These are phyloP conservation scores for Leishmania gerbilli DNA, from an alignment of 208 protist genomes.

Conservation along the genomic window DNA sequence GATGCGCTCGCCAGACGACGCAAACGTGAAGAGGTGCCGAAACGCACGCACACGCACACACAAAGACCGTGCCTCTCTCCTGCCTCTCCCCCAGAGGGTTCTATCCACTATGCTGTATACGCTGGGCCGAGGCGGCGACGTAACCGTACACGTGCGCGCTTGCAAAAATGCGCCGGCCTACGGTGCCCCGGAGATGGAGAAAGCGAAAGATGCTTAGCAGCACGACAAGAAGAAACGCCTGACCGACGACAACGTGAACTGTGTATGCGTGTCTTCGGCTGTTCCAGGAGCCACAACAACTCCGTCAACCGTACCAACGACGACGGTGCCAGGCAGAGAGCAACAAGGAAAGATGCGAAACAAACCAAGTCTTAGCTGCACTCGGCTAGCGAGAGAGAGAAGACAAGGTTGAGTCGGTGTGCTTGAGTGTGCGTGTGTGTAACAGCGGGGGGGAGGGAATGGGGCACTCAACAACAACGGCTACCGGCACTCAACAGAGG, in stretches of 20 bases:
- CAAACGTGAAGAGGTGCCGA: neutral
- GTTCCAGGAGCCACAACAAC: neutral
- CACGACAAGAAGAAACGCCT: neutral
- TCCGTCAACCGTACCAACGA: neutral
- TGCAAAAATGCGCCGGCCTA: neutral
- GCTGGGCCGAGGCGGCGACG: neutral
- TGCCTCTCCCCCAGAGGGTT: neutral
- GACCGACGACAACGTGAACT: neutral
- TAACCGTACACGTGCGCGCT: neutral
- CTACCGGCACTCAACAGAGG: neutral
- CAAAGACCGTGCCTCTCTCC: neutral
- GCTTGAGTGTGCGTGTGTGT: no score
- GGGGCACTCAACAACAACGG: neutral
- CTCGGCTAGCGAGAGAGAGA: neutral
- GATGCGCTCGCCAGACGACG: neutral
- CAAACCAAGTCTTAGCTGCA: neutral
- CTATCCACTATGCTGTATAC: neutral
- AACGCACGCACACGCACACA: neutral
- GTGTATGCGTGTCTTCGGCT: neutral
- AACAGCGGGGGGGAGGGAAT: neutral
- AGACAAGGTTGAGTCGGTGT: neutral
- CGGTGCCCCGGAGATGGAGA: neutral
- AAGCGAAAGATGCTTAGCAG: neutral
- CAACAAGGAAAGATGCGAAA: neutral
- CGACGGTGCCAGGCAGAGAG: neutral